phyloP scores from a whole-genome alignment of 1,284 basidiomycete genomes.

The Leccinum angustisporum region DNA sequence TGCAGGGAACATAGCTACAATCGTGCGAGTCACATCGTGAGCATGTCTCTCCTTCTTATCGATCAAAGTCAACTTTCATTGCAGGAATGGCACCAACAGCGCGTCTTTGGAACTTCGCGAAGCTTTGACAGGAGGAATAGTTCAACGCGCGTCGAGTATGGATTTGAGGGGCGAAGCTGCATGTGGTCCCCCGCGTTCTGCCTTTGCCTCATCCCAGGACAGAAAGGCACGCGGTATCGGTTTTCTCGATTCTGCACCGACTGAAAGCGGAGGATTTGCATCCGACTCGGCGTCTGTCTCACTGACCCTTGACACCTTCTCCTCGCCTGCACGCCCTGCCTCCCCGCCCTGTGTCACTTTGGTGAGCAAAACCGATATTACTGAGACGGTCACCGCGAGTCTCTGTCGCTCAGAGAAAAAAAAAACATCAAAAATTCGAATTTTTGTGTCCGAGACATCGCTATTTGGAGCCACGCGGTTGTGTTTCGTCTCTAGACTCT shows the following conservation, averaged over 20 bases:
- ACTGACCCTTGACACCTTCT: too few relatives aligned
- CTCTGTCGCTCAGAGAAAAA: not conserved
- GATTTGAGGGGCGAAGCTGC: not conserved
- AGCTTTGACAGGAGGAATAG: not conserved
- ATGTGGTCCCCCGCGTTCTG: not conserved
- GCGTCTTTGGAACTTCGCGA: too few relatives aligned
- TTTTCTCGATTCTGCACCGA: not conserved
- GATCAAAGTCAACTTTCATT: not conserved
- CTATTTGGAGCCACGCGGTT: not conserved
- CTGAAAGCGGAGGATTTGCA: too few relatives aligned
- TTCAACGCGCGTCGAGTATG: not conserved
- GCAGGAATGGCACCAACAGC: not conserved
- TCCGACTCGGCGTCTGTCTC: too few relatives aligned
- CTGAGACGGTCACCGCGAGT: slow-evolving; percentile 2
- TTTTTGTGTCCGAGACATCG: slow-evolving; percentile 1
- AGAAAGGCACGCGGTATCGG: not conserved
- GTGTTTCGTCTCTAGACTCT: slow-evolving; percentile 1
- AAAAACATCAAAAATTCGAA: not conserved
- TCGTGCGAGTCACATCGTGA: not conserved
- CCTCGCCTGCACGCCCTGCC: too few relatives aligned
- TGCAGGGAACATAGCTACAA: not conserved
- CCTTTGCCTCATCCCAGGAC: not conserved
- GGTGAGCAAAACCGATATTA: too few relatives aligned
- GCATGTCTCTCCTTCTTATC: not conserved
- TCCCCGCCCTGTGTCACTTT: too few relatives aligned